Evolutionary conservation across 1,139 yeast species (phyloP).

Genomic region (Kodamaea plutei): DNA sequence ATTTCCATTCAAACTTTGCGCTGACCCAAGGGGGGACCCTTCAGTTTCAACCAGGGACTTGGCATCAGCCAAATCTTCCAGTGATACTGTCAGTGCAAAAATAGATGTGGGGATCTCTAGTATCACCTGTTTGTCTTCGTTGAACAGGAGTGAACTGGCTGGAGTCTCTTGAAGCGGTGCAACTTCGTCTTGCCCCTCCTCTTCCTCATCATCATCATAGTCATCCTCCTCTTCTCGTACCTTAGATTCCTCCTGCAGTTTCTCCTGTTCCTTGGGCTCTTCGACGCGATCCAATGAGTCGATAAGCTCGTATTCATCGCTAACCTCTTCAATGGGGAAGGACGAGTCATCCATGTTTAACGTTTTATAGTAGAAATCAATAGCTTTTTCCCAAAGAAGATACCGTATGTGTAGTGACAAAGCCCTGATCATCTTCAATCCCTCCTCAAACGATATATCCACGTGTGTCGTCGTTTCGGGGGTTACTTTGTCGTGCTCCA

Average conservation of each 20-base stretch:
- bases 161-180: conserved; percentile 10
- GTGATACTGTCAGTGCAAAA: no score
- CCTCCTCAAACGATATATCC: conserved; percentile 44
- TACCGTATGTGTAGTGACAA: conserved; percentile 65
- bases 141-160: conserved; percentile 11
- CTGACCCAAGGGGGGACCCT: no score
- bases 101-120: conserved; percentile 29
- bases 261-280: conserved; percentile 14
- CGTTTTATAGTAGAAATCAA: conserved; percentile 46
- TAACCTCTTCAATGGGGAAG: conserved; percentile 28
- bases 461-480: conserved; percentile 15
- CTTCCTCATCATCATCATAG: conserved; percentile 37
- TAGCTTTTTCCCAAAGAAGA: conserved; percentile 70
- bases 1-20: no score
- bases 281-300: conserved; percentile 27
- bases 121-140: conserved; percentile 28
- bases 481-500: no score
- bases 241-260: conserved; percentile 19
- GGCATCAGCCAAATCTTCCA: no score
- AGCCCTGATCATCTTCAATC: conserved; percentile 44
- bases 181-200: conserved; percentile 24
- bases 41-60: no score
- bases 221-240: conserved; percentile 40
- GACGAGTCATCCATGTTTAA: conserved; percentile 25
- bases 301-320: conserved; percentile 37